A percentile compares a stretch with the other conserved stretches of the same genome.
These are phyloP conservation scores for Pythium brassicae DNA, from an alignment of 352 stramenopile genomes.

Conservation along the genomic window DNA sequence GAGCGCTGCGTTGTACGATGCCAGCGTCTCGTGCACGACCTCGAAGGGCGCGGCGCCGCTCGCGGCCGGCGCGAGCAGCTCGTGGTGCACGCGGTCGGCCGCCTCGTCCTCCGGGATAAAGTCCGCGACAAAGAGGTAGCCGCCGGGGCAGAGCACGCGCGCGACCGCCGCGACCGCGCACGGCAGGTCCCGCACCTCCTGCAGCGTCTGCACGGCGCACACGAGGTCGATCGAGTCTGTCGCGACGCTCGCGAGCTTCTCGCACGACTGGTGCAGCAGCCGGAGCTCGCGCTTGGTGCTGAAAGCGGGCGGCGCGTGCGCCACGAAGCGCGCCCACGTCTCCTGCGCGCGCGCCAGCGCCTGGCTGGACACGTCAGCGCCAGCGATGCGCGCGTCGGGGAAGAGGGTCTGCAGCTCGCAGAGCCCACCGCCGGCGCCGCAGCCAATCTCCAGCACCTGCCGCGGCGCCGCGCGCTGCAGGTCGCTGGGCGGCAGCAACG, in stretches of 20 bases:
- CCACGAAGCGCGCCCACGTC: conserved; percentile 50
- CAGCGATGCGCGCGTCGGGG: conserved; percentile 41
- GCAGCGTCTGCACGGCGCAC: conserved; percentile 53
- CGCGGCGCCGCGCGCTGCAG: conserved; percentile 13
- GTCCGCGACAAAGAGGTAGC: conserved; percentile 58
- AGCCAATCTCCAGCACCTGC: conserved; percentile 61
- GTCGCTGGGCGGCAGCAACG: conserved; percentile 28
- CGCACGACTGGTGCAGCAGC: conserved; percentile 64
- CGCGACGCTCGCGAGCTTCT: conserved; percentile 50
- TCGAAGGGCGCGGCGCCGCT: conserved; percentile 26
- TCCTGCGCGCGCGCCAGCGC: conserved; percentile 62
- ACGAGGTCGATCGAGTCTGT: conserved; percentile 53
- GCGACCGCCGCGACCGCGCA: conserved; percentile 44
- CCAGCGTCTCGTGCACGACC: conserved; percentile 41
- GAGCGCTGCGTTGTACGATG: conserved; percentile 39
- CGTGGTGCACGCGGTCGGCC: conserved; percentile 32
- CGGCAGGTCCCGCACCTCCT: conserved; percentile 50
- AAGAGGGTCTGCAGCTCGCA: conserved; percentile 57
- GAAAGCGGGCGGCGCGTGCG: conserved; percentile 14
- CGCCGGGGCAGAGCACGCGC: conserved; percentile 56
- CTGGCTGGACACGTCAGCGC: conserved; percentile 58
- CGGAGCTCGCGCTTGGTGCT: conserved; percentile 29
- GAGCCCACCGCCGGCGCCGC: conserved; percentile 57
- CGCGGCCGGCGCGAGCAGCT: conserved; percentile 32
- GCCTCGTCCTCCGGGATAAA: conserved; percentile 48